Base-by-base conservation (phyloP, 2,329 filamentous ascomycete species). In the Sporothrix euskadiensis region DNA sequence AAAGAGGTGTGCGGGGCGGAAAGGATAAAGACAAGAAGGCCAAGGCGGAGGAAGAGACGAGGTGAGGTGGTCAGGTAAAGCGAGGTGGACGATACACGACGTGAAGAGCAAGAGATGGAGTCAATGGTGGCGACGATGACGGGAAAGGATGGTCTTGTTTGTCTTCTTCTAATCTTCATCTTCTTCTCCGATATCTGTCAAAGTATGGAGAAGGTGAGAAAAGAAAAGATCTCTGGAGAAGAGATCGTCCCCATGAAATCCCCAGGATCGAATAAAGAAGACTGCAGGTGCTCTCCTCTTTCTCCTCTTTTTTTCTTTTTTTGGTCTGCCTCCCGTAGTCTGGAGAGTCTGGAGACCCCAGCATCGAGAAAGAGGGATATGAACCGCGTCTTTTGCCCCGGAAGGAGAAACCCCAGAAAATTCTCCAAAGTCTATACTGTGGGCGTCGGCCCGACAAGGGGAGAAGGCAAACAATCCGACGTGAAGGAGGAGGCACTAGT, bases 401-500 rank as follows among this genome's bases (percentile, higher is more conserved):
- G 57, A 65, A 65, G 22, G 61, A 26, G 41, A 66, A 66, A 47
- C 61, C 61, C 57, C 57, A 47, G 61, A 66, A 65, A 66, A 47
- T 44, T 47, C 61, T 30, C n/a, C 39, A 66, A 66, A 63, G 41
- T 5, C 1, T 26, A 44, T 9, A 44, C 41, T 26, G 26, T 22
- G 56, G 56, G 26, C 19, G 19, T 10, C 8, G 26, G 30, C 57
- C 41, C 41, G 41, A 44, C 41, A 44, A 6, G 2, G n/a, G 19
- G 57, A 16, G n/a, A n/a, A 22, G 59, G 59, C 59, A 41, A 19
- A 16, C 35, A 63, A 47, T n/a, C 41, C 52, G 52, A 56, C 52
- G 10, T 9, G 6, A 26, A 7, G 22, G 10, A 56, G 14, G 52
- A 26, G 52, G n/a, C 52, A 56, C 22, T 26, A 54, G 22, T 22